These are phyloP conservation scores for Pichia sp. DNA, from an alignment of 1,139 yeast genomes.

Conservation along the genomic window DNA sequence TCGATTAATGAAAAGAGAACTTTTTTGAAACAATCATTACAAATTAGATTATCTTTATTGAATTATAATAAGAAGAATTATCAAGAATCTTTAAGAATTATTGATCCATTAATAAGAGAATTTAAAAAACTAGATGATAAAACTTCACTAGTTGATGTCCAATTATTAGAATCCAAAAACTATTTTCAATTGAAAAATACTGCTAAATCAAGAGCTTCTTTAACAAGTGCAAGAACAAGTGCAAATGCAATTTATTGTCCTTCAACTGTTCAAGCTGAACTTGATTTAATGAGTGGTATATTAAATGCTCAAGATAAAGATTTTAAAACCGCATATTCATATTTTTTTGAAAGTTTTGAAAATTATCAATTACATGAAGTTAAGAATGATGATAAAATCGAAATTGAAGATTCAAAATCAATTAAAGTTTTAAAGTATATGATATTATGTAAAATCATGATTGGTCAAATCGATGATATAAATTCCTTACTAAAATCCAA, in stretches of 20 bases:
- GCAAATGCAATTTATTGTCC: conserved; percentile 96
- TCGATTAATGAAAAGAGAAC: conserved; percentile 76
- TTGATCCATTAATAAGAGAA: conserved; percentile 67
- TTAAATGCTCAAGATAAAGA: conserved; percentile 96
- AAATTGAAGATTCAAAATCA: conserved; percentile 56
- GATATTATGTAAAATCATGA: conserved; percentile 89
- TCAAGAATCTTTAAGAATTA: conserved; percentile 66
- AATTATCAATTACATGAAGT: conserved; percentile 49
- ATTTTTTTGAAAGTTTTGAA: conserved; percentile 92
- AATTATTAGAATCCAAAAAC: conserved; percentile 81
- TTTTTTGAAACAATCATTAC: conserved; percentile 82
- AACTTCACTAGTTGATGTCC: conserved; percentile 91
- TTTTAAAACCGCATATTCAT: conserved; percentile 91
- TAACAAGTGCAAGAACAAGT: conserved; percentile 92
- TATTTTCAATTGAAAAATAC: conserved; percentile 88
- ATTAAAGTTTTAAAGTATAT: conserved; percentile 82
- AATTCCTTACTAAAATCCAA: conserved; percentile 71
- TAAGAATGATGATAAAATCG: conserved; percentile 23
- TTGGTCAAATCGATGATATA: conserved; percentile 76
- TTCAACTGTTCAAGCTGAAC: conserved; percentile 87
- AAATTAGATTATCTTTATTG: conserved; percentile 73
- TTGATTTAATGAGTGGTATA: conserved; percentile 93
- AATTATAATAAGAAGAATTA: conserved; percentile 60
- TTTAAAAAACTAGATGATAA: conserved; percentile 94
- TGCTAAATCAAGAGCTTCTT: conserved; percentile 88